Evolutionary conservation across 148 eudicot genomes (phyloP), one percentile per base, ranked within the genome.

Genomic region (Cornus kousa): DNA sequence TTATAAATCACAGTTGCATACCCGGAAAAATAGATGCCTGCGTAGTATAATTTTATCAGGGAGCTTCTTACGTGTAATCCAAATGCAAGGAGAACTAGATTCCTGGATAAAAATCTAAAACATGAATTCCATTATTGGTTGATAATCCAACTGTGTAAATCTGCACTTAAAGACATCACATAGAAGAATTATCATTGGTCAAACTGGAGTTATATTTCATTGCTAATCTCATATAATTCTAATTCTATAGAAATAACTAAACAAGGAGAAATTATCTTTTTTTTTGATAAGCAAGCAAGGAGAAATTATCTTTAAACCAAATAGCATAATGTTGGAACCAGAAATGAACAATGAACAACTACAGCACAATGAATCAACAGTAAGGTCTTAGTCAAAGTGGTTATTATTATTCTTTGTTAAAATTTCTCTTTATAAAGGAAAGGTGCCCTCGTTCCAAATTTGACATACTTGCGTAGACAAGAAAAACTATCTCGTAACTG

Each of bases 81-180:
- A 93, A 91, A 80, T 93, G 97, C 97, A 90, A 24, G 98, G 93
- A 75, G 96, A 91, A 67, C 83, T 83, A 33, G 82, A 22, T 75
- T 90, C 93, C n/a, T 53, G 92, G 91, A 81, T 82, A 86, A 84
- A 95, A 95, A 80, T 95, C 98, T 75, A 95, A 82, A 78, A 95
- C 91, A 82, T 91, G 85, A 31, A 95, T 57, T 68, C 97, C 97
- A 70, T 88, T 71, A 64, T 86, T 84, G 39, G 93, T 83, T 64
- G 92, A 82, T 80, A 97, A 91, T 70, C 94, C 98, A 82, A 90
- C 92, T 69, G 85, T 90, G 84, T 95, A 95, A 9, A 93, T 80
- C 97, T 95, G 87, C 82, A 83, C 17, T 72, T 32, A 14, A 28
- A 68, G 55, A 43, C n/a, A 74, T 24, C 39, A 80, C 14, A 33